phyloP scores from a whole-genome alignment of 75 land plant genomes.

The Cryptomeria japonica region DNA sequence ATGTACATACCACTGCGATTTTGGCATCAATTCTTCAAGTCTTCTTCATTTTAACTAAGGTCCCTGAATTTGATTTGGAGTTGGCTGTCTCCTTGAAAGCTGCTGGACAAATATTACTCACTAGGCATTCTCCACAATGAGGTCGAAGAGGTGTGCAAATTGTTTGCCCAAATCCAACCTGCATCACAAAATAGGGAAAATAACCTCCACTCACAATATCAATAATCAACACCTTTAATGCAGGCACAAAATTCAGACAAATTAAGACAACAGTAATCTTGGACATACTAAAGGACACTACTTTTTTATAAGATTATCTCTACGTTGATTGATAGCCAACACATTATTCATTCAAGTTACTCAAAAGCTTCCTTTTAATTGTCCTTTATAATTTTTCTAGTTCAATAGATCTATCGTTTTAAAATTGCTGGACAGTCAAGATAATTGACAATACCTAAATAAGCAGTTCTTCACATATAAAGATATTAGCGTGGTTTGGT shows the following conservation, averaged over 20 bases:
- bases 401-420: neutral
- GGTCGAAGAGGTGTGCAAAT: conserved; percentile 81
- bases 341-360: neutral
- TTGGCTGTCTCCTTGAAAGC: conserved; percentile 66
- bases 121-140: conserved; percentile 56
- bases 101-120: conserved; percentile 71
- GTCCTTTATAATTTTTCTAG: neutral
- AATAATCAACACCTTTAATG: neutral
- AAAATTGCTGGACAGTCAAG: neutral
- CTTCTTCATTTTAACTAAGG: neutral
- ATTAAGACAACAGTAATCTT: neutral
- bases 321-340: neutral
- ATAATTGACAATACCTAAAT: neutral
- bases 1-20: neutral
- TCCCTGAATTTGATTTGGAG: conserved; percentile 34
- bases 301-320: neutral
- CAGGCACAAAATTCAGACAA: conserved; percentile 2
- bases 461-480: neutral
- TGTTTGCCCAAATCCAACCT: conserved; percentile 98
- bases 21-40: neutral
- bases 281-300: neutral
- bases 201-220: neutral
- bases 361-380: neutral
- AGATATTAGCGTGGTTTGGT: neutral
- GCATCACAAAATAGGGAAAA: conserved; percentile 11